phyloP scores from a whole-genome alignment of 2,329 filamentous ascomycete genomes.

The Diaporthe amygdali region DNA sequence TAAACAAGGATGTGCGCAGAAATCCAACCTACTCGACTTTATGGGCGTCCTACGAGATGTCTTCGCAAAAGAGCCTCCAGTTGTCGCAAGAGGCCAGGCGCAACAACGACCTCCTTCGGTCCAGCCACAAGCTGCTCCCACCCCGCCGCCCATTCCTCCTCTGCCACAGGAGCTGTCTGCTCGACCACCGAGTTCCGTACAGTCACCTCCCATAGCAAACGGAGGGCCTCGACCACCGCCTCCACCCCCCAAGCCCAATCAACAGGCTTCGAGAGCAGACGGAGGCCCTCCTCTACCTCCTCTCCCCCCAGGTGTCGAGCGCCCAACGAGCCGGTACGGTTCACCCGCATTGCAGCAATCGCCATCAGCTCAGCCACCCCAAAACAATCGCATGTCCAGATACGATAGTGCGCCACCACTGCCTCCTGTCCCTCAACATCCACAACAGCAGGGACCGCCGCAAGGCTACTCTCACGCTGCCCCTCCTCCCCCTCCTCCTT shows the following conservation, averaged over 20 bases:
- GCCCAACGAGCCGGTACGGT: constrained; percentile 29
- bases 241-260: constrained; percentile 59
- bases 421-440: constrained; percentile 31
- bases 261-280: constrained; percentile 38
- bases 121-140: constrained; percentile 37
- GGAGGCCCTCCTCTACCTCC: constrained; percentile 37
- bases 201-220: constrained; percentile 38
- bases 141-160: constrained; percentile 74
- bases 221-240: constrained; percentile 45
- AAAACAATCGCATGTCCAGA: constrained; percentile 36
- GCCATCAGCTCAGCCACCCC: constrained; percentile 24
- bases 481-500: constrained; percentile 38
- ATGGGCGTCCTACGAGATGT: constrained; percentile 81
- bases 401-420: constrained; percentile 40
- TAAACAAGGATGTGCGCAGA: constrained; percentile 53
- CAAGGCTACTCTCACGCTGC: constrained; percentile 25
- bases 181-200: constrained; percentile 41
- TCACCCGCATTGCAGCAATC: constrained; percentile 6
- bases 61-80: constrained; percentile 93
- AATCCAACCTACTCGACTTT: constrained; percentile 84
- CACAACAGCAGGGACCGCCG: constrained; percentile 7
- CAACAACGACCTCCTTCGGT: constrained; percentile 42
- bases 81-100: constrained; percentile 73
- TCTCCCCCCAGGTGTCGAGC: constrained; percentile 37
- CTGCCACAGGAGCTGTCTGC: constrained; percentile 68